Base-by-base conservation (phyloP, 2,329 filamentous ascomycete species). In the Colletotrichum spaethianum region DNA sequence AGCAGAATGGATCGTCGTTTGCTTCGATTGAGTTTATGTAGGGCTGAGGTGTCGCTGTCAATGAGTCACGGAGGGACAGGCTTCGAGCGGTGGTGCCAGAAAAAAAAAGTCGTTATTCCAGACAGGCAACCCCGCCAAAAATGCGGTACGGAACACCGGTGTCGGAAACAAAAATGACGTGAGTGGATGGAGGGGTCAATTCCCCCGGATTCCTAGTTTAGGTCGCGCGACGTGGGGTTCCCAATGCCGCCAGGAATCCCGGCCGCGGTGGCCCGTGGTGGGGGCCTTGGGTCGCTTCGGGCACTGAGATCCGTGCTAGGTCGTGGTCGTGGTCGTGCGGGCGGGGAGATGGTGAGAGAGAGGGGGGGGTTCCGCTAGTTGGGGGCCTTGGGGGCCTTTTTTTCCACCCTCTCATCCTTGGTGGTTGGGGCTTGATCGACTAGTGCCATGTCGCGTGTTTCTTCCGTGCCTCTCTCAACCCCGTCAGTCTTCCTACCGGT, bases 71-170 rank as follows among this genome's bases (percentile, higher is more conserved):
- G 55, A 67, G 40, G 14, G 3, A 20, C 20, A 42, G 38, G 55
- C 16, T 38, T 53, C 31, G 28, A 42, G 36, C 33, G 64, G 57
- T 57, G 66, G 57, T 64, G 52, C 55, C 53, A 63, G 40, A 52
- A 60, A 66, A 61, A 61, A 74, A 67, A 74, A 62, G 63, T 67
- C 53, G 62, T 44, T 50, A 65, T 73, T 73, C 61, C 67, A 72
- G 52, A 72, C 67, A 53, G 50, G 69, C 48, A 71, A 73, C 67
- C 71, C 71, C 63, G 71, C 71, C 71, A 50, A 73, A 67, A 73
- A 52, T 56, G 63, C 66, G 63, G 66, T n/a, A 62, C 57, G 64
- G 36, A 36, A 62, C 40, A 62, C 62, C 70, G 67, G 67, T 70
- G 65, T 72, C 60, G 69, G 69, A 59, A 60, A 38, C 23, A 53